Percentiles rank a stretch among this genome's conserved stretches.
These are phyloP conservation scores for Erigeron canadensis DNA, from an alignment of 129 eudicot species.

Conservation along the genomic window DNA sequence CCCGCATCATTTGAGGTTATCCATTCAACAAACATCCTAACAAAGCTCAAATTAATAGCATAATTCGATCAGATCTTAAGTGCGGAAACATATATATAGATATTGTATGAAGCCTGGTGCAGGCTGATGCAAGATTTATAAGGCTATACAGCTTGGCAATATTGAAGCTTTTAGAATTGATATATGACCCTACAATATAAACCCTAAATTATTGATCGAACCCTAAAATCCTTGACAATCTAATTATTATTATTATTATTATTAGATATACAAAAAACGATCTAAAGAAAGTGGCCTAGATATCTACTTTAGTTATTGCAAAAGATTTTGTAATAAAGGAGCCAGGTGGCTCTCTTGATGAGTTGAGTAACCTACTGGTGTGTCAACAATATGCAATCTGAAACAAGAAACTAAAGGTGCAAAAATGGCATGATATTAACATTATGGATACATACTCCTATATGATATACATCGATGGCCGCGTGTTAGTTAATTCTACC, in stretches of 20 bases:
- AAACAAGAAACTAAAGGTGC: constrained; percentile 20
- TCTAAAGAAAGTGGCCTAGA: background rate
- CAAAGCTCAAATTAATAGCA: no score
- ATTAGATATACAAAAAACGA: background rate
- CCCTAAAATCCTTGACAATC: constrained; percentile 11
- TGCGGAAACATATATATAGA: no score
- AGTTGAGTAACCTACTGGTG: constrained; percentile 9
- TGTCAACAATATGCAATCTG: background rate
- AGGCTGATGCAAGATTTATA: constrained; percentile 3
- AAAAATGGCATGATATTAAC: constrained; percentile 17
- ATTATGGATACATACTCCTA: background rate
- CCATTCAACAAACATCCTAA: no score
- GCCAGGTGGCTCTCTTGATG: constrained; percentile 4
- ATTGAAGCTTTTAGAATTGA: background rate
- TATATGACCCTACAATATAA: background rate
- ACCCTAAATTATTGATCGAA: constrained; percentile 18
- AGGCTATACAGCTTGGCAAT: background rate
- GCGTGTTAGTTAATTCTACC: no score
- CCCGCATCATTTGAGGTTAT: no score
- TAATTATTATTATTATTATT: constrained; percentile 13
- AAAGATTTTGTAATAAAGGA: constrained; percentile 9
- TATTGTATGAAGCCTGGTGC: constrained; percentile 3
- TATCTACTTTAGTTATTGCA: background rate
- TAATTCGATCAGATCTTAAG: no score
- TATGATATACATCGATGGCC: no score